phyloP scores from a whole-genome alignment of 139 green algal genomes.

The Tetradesmus obliquus region DNA sequence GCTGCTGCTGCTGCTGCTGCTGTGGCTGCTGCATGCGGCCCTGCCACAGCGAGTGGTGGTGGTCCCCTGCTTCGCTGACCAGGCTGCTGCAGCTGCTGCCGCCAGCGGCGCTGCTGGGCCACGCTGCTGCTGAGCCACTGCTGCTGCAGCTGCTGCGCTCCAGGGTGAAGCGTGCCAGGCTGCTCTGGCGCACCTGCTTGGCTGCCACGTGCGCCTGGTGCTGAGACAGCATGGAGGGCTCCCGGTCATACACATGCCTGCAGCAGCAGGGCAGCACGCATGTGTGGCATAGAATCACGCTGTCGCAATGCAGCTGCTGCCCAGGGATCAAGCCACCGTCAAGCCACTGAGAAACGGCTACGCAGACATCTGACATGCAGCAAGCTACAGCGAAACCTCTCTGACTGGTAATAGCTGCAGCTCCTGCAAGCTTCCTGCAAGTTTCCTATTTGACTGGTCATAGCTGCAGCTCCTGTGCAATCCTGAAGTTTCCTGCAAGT shows the following conservation, averaged over 20 bases:
- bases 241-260: conserved; percentile 41
- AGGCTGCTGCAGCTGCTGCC: neutral
- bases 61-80: neutral
- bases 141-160: conserved; percentile 35
- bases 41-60: neutral
- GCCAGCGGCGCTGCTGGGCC: neutral
- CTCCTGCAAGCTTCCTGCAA: too few species aligned
- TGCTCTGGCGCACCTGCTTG: neutral
- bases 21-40: conserved; percentile 8
- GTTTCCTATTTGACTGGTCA: too few species aligned
- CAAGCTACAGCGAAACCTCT: too few species aligned
- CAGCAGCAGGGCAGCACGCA: neutral
- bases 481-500: neutral
- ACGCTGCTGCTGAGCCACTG: neutral
- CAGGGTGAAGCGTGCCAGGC: conserved; percentile 10
- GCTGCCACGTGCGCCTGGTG: conserved; percentile 13
- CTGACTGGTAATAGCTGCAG: too few species aligned
- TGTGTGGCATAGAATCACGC: too few species aligned
- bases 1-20: conserved; percentile 36
- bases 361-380: too few species aligned
- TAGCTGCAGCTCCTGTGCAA: neutral
- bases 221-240: conserved; percentile 23
- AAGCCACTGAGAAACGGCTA: too few species aligned
- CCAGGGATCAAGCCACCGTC: too few species aligned
- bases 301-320: too few species aligned